Base-by-base conservation (phyloP, 108 stramenopile genomes). In the Schizochytrium sp. region DNA sequence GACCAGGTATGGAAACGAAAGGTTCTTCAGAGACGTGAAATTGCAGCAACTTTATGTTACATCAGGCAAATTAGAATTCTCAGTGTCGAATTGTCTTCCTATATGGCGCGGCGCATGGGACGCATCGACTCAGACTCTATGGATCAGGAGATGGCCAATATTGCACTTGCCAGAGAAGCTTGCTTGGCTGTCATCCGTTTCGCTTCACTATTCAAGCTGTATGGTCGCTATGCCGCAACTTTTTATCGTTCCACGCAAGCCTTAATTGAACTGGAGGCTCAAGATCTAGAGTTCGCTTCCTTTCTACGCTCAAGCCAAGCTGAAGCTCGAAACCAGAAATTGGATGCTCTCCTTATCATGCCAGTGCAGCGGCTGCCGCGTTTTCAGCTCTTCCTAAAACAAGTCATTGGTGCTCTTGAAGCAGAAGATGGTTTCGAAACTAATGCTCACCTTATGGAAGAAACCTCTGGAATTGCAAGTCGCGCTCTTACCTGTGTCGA, bases 331-430 rank as follows among this genome's bases (percentile, higher is more conserved):
- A 53, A 53, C 12, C 47, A 55, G 53, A 83, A 38, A n/a, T 10
- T 83, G 1, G 76, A 83, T 28, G 76, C 76, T 40, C 47, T 83
- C 15, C 47, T 83, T 38, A 55, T 83, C 76, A 83, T 83, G 76
- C 76, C 76, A 47, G 53, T 83, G 10, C 76, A 83, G 28, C 76
- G 76, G 10, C 13, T 83, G 13, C 53, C 76, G 45, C 47, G 76
- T 10, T 83, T 55, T 2, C 50, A 83, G 28, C 53, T 83, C 47
- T 83, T 83, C 28, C 28, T 83, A 8, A 83, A 49, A 55, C 76
- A 83, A 53, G 53, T 83, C 10, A 10, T 83, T 28, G 76, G 53
- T 40, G 64, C 64, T 7, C 64, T 69, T 44, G 76, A 83, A 3
- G 40, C 28, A 8, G 76, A 50, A n/a, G 76, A 46, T 2, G 53